Percentiles rank a stretch among this genome's conserved stretches.
Evolutionary conservation across 2,329 filamentous ascomycete species (phyloP).

Genomic region (Fusarium clavum): DNA sequence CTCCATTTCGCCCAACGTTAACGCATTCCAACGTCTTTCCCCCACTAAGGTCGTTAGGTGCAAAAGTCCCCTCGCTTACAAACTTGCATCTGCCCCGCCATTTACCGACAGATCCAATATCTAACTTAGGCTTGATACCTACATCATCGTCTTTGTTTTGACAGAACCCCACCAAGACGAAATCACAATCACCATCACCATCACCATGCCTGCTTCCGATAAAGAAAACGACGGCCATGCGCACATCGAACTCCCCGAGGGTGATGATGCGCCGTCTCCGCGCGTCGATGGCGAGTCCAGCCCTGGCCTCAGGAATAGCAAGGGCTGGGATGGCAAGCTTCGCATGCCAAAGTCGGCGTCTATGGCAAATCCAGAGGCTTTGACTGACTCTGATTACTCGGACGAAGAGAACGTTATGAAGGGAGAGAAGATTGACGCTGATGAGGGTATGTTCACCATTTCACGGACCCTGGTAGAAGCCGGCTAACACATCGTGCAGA

Average conservation of each 20-base stretch:
- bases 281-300: conserved; percentile 57
- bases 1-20: background rate
- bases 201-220: conserved; percentile 56
- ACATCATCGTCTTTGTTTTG: conserved; percentile 27
- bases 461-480: background rate
- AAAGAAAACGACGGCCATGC: conserved; percentile 53
- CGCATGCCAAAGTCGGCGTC: conserved; percentile 72
- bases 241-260: conserved; percentile 64
- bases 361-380: conserved; percentile 81
- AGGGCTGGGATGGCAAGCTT: conserved; percentile 87
- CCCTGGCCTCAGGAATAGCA: conserved; percentile 67
- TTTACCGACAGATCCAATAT: conserved; percentile 12
- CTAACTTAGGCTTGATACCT: conserved; percentile 3
- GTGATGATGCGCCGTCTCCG: conserved; percentile 56
- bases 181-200: conserved; percentile 50
- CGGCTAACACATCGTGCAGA: conserved; percentile 56
- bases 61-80: conserved; percentile 24
- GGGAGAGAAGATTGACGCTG: conserved; percentile 80
- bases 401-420: conserved; percentile 75
- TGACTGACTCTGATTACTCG: conserved; percentile 88
- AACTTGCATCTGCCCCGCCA: conserved; percentile 32
- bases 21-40: background rate
- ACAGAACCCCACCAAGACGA: conserved; percentile 4
- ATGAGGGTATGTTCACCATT: conserved; percentile 72
- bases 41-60: background rate